A percentile compares a stretch with the other conserved stretches of the same genome.
These are phyloP conservation scores for Teratosphaeria destructans DNA, from an alignment of 2,329 filamentous ascomycete species.

Conservation along the genomic window DNA sequence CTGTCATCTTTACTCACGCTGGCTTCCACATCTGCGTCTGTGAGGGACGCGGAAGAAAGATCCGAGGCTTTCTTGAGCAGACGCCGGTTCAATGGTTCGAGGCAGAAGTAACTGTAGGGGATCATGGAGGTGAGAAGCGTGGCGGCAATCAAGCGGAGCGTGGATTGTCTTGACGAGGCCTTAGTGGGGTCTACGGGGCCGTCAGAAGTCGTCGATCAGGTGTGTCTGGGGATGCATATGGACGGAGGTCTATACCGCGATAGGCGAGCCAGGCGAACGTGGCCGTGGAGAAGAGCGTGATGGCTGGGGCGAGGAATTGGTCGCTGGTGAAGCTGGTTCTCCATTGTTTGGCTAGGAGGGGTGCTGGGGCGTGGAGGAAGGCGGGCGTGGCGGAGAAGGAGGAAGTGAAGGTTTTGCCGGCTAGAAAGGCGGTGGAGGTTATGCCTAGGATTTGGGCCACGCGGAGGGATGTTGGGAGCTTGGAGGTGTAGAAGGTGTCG, in stretches of 20 bases:
- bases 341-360: conserved; percentile 49
- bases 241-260: conserved; percentile 19
- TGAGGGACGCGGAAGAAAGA: conserved; percentile 27
- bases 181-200: conserved; percentile 17
- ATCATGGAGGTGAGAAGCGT: conserved; percentile 36
- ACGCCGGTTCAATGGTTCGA: conserved; percentile 40
- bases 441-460: conserved; percentile 42
- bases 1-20: conserved; percentile 33
- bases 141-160: conserved; percentile 39
- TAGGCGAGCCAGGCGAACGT: conserved; percentile 40
- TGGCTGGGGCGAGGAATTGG: conserved; percentile 28
- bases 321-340: conserved; percentile 32
- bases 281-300: conserved; percentile 32
- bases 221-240: conserved; percentile 4
- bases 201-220: not conserved
- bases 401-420: conserved; percentile 24
- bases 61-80: conserved; percentile 36
- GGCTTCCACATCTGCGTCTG: conserved; percentile 30
- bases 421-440: conserved; percentile 38
- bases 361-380: conserved; percentile 45
- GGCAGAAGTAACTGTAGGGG: conserved; percentile 43
- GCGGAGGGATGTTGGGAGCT: conserved; percentile 26
- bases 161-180: conserved; percentile 22
- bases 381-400: conserved; percentile 39
- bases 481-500: not conserved